Evolutionary conservation across 164 flowering plant genomes (phyloP), one percentile per base, ranked within the genome.

Genomic region (Aristolochia californica): DNA sequence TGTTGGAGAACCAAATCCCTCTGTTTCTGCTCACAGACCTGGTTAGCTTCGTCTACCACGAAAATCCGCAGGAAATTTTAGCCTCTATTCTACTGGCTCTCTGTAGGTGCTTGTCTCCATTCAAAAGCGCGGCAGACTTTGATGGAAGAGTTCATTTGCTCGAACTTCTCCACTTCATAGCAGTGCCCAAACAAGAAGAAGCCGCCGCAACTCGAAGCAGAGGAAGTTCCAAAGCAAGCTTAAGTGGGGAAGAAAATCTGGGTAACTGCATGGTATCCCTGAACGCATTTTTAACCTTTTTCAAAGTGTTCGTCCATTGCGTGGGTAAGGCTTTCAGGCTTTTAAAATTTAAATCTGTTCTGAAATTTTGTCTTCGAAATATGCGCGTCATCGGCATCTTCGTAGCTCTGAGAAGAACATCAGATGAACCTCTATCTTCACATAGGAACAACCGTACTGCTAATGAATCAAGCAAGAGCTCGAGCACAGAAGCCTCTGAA

Each of bases 1-100:
- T 59, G 67, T 50, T 68, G 18, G 67, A 63, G 43, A 68, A 68
- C 45, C 67, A 68, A 51, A 59, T 68, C 26, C 71, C 71, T 2
- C 47, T 68, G 5, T 68, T 68, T 25, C 9, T 68, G 2, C 25
- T 68, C 21, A 24, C n/a, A 24, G 50, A 62, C 56, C 25, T 68
- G 26, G 17, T 63, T 8, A 55, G 43, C 17, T 54, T 58, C 51
- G 43, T 58, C 20, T 8, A 52, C 9, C 45, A 27, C 21, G 55
- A 40, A 28, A 23, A 24, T 18, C 38, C 60, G 16, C 14, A 5
- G 28, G 63, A 59, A 13, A 8, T 23, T 4, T 47, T 65, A 22
- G 17, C 21, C 21, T 13, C n/a, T 47, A 27, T 59, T 59, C 13
- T 65, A 7, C 34, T 45, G 26, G 68, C 57, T 22, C 16, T 52